These are phyloP conservation scores for Metarhizium humberi DNA, from an alignment of 2,329 filamentous ascomycete species.

Conservation along the genomic window DNA sequence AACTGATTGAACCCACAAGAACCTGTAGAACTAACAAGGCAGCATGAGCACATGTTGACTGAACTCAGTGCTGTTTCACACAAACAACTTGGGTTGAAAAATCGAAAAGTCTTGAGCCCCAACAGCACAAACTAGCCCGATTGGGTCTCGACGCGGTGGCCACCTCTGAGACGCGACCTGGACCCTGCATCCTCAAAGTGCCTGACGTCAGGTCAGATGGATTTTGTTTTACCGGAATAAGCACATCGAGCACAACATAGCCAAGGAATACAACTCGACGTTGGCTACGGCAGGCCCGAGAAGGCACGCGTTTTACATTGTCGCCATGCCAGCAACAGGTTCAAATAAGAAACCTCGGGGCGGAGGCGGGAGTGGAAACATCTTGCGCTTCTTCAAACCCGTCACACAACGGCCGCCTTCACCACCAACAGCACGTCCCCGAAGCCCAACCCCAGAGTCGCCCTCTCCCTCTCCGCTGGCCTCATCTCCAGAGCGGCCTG, in stretches of 20 bases:
- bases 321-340: slow-evolving; percentile 14
- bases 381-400: slow-evolving; percentile 30
- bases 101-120: too few relatives aligned
- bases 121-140: background rate
- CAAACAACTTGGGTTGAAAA: too few relatives aligned
- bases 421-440: slow-evolving; percentile 3
- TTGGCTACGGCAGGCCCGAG: background rate
- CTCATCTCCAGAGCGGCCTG: slow-evolving; percentile 15
- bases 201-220: background rate
- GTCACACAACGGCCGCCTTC: slow-evolving; percentile 10
- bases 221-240: background rate
- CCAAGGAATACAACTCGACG: background rate
- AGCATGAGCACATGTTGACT: too few relatives aligned
- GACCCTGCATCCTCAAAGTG: background rate
- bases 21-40: too few relatives aligned
- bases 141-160: background rate
- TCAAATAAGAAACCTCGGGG: slow-evolving; percentile 9
- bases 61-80: too few relatives aligned
- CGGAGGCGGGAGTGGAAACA: slow-evolving; percentile 13
- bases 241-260: background rate
- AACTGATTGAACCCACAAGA: too few relatives aligned
- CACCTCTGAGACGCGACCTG: background rate
- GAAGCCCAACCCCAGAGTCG: slow-evolving; percentile 11
- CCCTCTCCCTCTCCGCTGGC: slow-evolving; percentile 15
- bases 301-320: background rate